These are phyloP conservation scores for Beta lomatogona DNA, from an alignment of 179 eudicot genomes.

Conservation along the genomic window DNA sequence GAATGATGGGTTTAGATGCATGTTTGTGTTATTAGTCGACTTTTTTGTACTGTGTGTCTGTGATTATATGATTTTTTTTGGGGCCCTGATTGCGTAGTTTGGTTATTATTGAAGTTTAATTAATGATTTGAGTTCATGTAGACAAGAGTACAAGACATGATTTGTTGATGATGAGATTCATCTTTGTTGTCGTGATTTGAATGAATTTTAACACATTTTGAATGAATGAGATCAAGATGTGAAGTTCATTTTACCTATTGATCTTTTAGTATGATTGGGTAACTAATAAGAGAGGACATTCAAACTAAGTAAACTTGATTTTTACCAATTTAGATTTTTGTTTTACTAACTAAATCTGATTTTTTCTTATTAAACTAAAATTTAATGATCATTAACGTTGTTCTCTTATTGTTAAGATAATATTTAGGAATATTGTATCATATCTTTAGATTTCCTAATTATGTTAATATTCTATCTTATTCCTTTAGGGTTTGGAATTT, in stretches of 20 bases:
- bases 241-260: not conserved
- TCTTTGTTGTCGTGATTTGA: not conserved
- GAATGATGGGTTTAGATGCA: slow-evolving; percentile 6
- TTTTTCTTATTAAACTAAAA: too few relatives aligned
- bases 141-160: not conserved
- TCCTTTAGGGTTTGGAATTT: too few relatives aligned
- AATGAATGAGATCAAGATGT: not conserved
- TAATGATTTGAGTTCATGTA: not conserved
- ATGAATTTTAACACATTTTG: not conserved
- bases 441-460: too few relatives aligned
- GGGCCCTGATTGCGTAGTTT: not conserved
- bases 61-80: not conserved
- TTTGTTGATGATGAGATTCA: not conserved
- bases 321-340: not conserved
- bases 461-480: too few relatives aligned
- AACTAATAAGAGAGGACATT: not conserved
- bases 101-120: not conserved
- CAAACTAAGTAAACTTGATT: not conserved
- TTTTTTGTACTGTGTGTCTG: not conserved
- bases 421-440: too few relatives aligned
- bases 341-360: too few relatives aligned
- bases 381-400: too few relatives aligned
- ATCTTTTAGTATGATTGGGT: not conserved
- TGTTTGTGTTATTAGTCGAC: slow-evolving; percentile 2
- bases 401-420: too few relatives aligned